Evolutionary conservation across 768 basidiomycete species (phyloP).

Genomic region (Suillus cothurnatus): DNA sequence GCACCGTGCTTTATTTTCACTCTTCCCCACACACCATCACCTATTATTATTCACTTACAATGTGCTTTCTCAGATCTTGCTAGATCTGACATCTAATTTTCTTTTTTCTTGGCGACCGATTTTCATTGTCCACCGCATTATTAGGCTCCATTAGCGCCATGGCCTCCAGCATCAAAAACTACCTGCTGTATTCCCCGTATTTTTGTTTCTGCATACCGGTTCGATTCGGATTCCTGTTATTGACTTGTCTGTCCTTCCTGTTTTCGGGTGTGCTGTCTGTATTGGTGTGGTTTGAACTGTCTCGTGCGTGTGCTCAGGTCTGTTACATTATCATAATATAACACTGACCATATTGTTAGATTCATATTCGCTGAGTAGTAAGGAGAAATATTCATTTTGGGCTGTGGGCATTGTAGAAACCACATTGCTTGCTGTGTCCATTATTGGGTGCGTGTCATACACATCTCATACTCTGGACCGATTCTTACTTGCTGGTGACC

Average conservation of each 20-base stretch:
- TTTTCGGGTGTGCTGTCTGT: constrained; percentile 55
- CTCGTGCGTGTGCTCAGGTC: constrained; percentile 43
- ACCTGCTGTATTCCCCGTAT: constrained; percentile 50
- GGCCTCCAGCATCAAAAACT: constrained; percentile 45
- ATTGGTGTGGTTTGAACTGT: constrained; percentile 63
- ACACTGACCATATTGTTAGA: constrained; percentile 24
- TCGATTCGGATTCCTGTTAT: constrained; percentile 57
- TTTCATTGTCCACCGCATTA: background rate
- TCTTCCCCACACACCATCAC: background rate
- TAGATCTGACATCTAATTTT: background rate
- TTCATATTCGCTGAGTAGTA: constrained; percentile 33
- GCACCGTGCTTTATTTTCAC: background rate
- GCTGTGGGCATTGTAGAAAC: constrained; percentile 56
- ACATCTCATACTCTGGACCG: background rate
- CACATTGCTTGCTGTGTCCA: constrained; percentile 52
- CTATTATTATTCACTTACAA: background rate
- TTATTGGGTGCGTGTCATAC: constrained; percentile 50
- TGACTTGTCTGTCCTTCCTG: constrained; percentile 55
- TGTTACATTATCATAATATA: constrained; percentile 8
- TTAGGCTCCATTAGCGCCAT: constrained; percentile 25
- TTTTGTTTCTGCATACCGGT: constrained; percentile 70
- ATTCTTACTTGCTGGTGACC: background rate
- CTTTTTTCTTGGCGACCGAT: background rate
- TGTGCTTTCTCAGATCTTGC: background rate
- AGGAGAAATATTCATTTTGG: constrained; percentile 44